These are phyloP conservation scores for Trypanosoma melophagium DNA, from an alignment of 208 protist species.

Conservation along the genomic window DNA sequence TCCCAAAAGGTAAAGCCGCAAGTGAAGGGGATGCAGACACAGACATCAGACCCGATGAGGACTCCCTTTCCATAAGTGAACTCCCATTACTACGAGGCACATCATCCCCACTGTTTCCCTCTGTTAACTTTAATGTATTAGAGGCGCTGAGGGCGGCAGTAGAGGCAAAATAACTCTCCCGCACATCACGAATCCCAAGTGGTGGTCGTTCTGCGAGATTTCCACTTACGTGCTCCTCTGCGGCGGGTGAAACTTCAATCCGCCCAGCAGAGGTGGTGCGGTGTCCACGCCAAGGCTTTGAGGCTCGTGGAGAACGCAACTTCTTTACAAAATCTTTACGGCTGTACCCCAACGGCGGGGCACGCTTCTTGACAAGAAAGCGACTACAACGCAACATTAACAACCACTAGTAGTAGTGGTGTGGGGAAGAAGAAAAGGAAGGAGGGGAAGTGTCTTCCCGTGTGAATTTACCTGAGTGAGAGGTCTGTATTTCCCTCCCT, in stretches of 20 bases:
- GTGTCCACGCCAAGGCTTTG: conserved; percentile 82
- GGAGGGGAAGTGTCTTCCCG: too few species aligned
- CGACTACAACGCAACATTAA: conserved; percentile 38
- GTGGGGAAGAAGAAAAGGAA: too few species aligned
- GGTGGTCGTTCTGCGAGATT: conserved; percentile 45
- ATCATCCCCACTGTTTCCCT: conserved; percentile 3
- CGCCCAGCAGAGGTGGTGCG: conserved; percentile 39
- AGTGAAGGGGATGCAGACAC: conserved; percentile 15
- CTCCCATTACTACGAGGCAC: background rate
- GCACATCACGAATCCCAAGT: conserved; percentile 62
- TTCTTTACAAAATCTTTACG: conserved; percentile 72
- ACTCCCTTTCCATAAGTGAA: conserved; percentile 2
- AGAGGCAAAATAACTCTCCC: conserved; percentile 14
- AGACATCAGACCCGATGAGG: background rate
- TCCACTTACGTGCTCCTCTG: conserved; percentile 40
- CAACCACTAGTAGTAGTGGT: background rate
- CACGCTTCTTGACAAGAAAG: conserved; percentile 39
- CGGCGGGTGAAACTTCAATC: conserved; percentile 64
- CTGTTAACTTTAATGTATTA: conserved; percentile 5
- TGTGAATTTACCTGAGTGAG: too few species aligned
- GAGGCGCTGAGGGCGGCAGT: conserved; percentile 3
- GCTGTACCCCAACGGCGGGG: conserved; percentile 62
- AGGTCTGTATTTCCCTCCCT: too few species aligned
- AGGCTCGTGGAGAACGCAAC: conserved; percentile 63
- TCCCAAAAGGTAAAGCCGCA: conserved; percentile 69